Evolutionary conservation across 768 basidiomycete species (phyloP).

Genomic region (Russula sp.): DNA sequence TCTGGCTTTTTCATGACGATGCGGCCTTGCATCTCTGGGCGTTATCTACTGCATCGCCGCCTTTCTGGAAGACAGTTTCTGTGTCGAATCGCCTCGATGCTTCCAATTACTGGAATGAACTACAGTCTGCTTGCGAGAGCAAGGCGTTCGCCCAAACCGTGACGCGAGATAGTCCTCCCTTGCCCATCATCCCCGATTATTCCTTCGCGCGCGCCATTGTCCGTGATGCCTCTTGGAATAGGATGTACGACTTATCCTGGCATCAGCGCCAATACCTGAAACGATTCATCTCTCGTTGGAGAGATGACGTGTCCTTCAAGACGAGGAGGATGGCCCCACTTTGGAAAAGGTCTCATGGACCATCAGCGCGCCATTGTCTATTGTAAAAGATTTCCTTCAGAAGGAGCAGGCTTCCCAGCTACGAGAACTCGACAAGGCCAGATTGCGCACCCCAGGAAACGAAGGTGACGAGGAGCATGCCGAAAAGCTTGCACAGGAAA

Average conservation of each 20-base stretch:
- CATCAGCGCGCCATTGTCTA: constrained; percentile 53
- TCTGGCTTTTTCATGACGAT: constrained; percentile 58
- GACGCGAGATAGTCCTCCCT: constrained; percentile 30
- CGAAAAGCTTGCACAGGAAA: constrained; percentile 45
- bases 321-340: constrained; percentile 42
- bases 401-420: constrained; percentile 33
- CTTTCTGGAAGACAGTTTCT: constrained; percentile 53
- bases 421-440: constrained; percentile 30
- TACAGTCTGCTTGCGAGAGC: constrained; percentile 49
- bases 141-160: constrained; percentile 33
- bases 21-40: constrained; percentile 65
- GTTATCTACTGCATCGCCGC: constrained; percentile 47
- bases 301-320: constrained; percentile 50
- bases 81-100: constrained; percentile 43
- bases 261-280: constrained; percentile 65
- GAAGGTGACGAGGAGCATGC: constrained; percentile 31
- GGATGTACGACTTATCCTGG: constrained; percentile 60
- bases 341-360: constrained; percentile 52
- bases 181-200: constrained; percentile 33
- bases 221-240: constrained; percentile 57
- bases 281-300: constrained; percentile 45
- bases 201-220: constrained; percentile 52
- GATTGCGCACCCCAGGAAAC: constrained; percentile 17
- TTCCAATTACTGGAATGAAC: constrained; percentile 54
- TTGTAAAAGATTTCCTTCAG: constrained; percentile 47